Conservation (phyloP, 306 rosid species). For the Fragaria nilgerrensis region DNA sequence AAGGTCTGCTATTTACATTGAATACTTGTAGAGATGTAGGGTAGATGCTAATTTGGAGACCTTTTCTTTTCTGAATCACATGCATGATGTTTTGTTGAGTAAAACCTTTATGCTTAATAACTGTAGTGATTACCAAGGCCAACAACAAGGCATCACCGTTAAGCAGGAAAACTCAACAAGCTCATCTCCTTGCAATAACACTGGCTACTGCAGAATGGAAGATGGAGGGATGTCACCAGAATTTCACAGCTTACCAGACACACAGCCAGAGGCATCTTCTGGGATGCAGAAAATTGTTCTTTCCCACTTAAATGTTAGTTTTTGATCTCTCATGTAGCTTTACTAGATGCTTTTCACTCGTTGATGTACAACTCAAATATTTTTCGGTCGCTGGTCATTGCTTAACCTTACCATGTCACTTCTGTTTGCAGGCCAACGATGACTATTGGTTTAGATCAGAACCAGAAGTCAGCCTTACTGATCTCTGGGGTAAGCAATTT, state of each 20-base stretch:
- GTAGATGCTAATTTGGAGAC: background rate
- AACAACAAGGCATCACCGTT: slow-evolving; percentile 30
- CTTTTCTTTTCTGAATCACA: slow-evolving; percentile 3
- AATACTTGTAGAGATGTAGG: background rate
- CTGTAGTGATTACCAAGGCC: slow-evolving; percentile 39
- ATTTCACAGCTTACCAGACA: slow-evolving; percentile 20
- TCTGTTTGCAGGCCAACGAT: slow-evolving; percentile 49
- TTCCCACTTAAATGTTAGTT: slow-evolving; percentile 43
- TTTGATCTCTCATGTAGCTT: background rate
- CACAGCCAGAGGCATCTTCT: slow-evolving; percentile 36
- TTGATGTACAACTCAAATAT: background rate
- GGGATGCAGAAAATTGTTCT: slow-evolving; percentile 70
- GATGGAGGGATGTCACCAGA: slow-evolving; percentile 21
- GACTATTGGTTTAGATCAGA: slow-evolving; percentile 87
- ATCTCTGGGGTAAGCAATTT: slow-evolving; percentile 63
- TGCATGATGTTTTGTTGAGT: background rate
- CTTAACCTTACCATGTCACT: background rate
- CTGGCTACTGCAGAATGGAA: slow-evolving; percentile 25
- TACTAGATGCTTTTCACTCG: background rate
- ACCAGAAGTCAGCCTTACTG: slow-evolving; percentile 53
- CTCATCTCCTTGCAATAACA: slow-evolving; percentile 30
- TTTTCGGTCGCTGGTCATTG: background rate
- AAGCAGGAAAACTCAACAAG: slow-evolving; percentile 25
- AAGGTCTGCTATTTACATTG: slow-evolving; percentile 45
- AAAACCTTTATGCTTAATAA: slow-evolving; percentile 20